Conservation (phyloP, 163 green algal species). For the Scenedesmus sp. region DNA sequence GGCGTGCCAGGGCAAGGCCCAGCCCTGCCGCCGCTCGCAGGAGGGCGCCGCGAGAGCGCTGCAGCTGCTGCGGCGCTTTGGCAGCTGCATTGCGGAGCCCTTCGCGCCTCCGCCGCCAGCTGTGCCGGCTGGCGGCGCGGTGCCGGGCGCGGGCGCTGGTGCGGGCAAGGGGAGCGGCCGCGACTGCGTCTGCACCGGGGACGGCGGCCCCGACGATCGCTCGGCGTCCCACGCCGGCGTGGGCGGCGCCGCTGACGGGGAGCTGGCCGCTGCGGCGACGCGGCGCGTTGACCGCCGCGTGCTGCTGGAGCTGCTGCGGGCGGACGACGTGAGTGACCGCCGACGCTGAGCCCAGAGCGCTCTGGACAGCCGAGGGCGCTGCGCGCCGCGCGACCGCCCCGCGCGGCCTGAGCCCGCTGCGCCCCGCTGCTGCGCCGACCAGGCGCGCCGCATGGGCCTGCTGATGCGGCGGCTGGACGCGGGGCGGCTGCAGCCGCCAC, state of each 20-base stretch:
- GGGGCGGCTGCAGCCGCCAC: slow-evolving; percentile 25
- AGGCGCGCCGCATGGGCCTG: slow-evolving; percentile 36
- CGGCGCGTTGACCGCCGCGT: not conserved
- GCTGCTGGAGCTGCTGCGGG: slow-evolving; percentile 35
- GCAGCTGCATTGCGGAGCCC: not conserved
- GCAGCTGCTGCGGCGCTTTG: slow-evolving; percentile 30
- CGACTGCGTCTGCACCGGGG: not conserved
- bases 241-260: not conserved
- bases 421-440: too few species aligned
- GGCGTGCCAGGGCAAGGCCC: not conserved
- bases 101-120: slow-evolving; percentile 9
- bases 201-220: not conserved
- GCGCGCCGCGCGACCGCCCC: not conserved
- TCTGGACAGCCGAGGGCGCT: not conserved
- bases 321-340: slow-evolving; percentile 36
- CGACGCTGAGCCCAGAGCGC: too few species aligned
- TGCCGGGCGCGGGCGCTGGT: not conserved
- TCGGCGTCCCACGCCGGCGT: not conserved
- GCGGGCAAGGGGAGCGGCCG: slow-evolving; percentile 1
- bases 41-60: not conserved
- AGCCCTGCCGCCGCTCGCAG: not conserved
- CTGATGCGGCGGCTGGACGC: slow-evolving; percentile 33
- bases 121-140: not conserved
- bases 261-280: not conserved
- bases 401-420: too few species aligned